phyloP scores from a whole-genome alignment of 2,329 filamentous ascomycete genomes.

The Ceratocystis papillata region DNA sequence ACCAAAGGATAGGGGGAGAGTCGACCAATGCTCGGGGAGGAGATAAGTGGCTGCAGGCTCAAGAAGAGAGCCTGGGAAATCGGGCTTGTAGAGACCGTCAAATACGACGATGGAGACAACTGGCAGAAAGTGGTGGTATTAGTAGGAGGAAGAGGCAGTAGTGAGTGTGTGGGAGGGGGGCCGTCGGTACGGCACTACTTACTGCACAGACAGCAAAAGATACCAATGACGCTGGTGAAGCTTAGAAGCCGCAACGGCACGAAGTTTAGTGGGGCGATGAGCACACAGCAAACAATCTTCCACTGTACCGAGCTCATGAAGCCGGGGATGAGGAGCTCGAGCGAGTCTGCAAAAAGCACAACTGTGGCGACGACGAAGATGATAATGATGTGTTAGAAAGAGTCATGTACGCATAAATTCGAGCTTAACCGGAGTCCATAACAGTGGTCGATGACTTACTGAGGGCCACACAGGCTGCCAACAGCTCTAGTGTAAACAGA shows the following conservation, averaged over 20 bases:
- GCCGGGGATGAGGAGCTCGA: conserved; percentile 65
- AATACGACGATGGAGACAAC: conserved; percentile 74
- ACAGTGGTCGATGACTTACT: conserved; percentile 17
- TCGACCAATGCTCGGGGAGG: conserved; percentile 76
- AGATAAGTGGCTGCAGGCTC: conserved; percentile 70
- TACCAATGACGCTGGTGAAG: conserved; percentile 86
- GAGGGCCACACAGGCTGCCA: conserved; percentile 80
- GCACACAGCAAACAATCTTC: conserved; percentile 72
- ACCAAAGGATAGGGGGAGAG: conserved; percentile 77
- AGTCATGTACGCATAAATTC: neutral
- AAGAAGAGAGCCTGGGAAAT: conserved; percentile 69
- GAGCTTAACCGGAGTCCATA: neutral
- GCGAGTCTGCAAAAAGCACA: conserved; percentile 85
- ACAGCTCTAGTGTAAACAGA: conserved; percentile 75
- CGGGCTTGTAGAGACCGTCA: conserved; percentile 75
- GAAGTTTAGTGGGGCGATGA: conserved; percentile 75
- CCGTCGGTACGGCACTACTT: conserved; percentile 35
- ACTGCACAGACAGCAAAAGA: conserved; percentile 81
- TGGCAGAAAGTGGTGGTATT: conserved; percentile 30
- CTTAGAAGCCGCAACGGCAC: conserved; percentile 73
- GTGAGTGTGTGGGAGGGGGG: neutral
- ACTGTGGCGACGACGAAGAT: conserved; percentile 33
- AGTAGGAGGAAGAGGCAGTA: no score
- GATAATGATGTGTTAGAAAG: neutral
- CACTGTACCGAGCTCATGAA: conserved; percentile 56